Evolutionary conservation across 148 eudicot genomes (phyloP).

Genomic region (Rheum nobile): DNA sequence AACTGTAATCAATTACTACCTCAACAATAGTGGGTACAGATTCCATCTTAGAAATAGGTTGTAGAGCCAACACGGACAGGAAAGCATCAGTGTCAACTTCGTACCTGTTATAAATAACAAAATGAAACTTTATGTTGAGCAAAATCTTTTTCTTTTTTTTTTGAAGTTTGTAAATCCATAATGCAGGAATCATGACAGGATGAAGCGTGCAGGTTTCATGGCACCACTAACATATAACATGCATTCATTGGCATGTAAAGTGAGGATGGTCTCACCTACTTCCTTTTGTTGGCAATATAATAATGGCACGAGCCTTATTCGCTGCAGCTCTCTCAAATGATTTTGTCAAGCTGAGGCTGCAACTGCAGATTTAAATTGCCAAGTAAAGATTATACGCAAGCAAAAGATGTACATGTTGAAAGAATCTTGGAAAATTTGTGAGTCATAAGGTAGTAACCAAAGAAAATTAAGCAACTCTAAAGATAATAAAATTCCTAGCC

Average conservation of each 20-base stretch:
- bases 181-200: neutral
- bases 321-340: constrained; percentile 98
- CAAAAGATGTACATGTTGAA: neutral
- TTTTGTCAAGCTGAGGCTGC: constrained; percentile 72
- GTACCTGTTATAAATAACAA: constrained; percentile 38
- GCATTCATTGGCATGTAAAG: constrained; percentile 3
- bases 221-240: neutral
- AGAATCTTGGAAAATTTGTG: neutral
- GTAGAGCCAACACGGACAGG: constrained; percentile 88
- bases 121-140: neutral
- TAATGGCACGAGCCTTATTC: constrained; percentile 77
- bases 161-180: neutral
- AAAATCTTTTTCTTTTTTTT: neutral
- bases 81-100: constrained; percentile 97
- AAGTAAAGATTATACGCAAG: neutral
- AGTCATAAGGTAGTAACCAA: neutral
- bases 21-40: constrained; percentile 86
- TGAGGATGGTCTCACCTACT: constrained; percentile 44
- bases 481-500: neutral
- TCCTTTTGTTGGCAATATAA: constrained; percentile 75
- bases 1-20: constrained; percentile 29
- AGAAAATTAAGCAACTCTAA: neutral
- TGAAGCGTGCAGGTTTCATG: neutral
- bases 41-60: constrained; percentile 53
- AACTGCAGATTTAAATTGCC: constrained; percentile 39